Base-by-base conservation (phyloP, 768 basidiomycete species). In the Dendrothele bispora region DNA sequence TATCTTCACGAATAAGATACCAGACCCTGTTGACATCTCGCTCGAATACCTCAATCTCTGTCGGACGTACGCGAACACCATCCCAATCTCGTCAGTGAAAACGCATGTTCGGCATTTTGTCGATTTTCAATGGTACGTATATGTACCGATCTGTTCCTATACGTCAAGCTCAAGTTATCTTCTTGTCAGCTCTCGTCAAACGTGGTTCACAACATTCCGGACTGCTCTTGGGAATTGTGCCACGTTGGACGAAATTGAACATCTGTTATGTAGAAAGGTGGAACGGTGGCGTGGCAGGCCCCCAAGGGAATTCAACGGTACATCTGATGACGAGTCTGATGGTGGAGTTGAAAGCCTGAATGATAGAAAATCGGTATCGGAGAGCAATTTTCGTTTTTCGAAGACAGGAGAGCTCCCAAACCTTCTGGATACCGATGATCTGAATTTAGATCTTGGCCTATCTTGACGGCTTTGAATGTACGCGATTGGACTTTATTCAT, bases 11-110 rank as follows among this genome's bases (percentile, higher is more conserved):
- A 72, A 70, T 30, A 52, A 61, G 18, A 49, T 72, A n/a, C 80
- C 81, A 21, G 82, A 86, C 61, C 84, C 89, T 14, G 76, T 86
- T 12, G 66, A 72, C 32, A 79, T 88, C 37, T 80, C 84, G 3
- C 64, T 84, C 30, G 86, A 88, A 59, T 91, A 91, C 61, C 72
- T 91, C 32, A 70, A 71, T 14, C 59, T 85, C 17, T 89, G 86
- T 62, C 66, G 67, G 49, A 55, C 63, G 26, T 79, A 81, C 56
- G 74, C 75, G 8, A 77, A 57, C 20, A 77, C 77, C 7, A 77
- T 76, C 14, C 61, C 77, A 3, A 52, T 85, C 12, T 49, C 73
- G 46, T 74, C 72, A 10, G 64, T 84, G 2, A 80, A 80, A 62
- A 75, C 79, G 4, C 88, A 91, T 58, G 69, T 91, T 48, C 72